Evolutionary conservation across 805 yeast genomes (phyloP).

Genomic region (Saccharomycopsis babjevae): DNA sequence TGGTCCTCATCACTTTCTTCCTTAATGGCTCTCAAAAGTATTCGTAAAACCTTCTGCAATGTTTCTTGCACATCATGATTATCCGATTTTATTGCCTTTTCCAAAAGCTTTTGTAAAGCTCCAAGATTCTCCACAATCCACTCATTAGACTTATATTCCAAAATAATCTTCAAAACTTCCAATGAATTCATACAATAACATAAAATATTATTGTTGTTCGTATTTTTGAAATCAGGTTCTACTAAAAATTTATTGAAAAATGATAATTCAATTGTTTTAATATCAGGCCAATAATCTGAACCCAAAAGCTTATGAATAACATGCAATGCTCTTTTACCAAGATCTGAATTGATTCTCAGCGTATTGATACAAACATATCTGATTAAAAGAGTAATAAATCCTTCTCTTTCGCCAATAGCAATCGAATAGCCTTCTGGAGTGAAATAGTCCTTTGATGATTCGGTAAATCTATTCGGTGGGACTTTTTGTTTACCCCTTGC

Average conservation of each 20-base stretch:
- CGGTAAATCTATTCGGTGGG: conserved; percentile 26
- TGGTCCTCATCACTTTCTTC: conserved; percentile 40
- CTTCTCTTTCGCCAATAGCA: conserved; percentile 76
- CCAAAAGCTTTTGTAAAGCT: conserved; percentile 69
- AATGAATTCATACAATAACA: conserved; percentile 83
- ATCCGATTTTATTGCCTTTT: conserved; percentile 72
- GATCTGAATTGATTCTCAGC: conserved; percentile 73
- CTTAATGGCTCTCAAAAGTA: conserved; percentile 57
- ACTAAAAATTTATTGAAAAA: conserved; percentile 83
- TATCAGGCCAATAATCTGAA: conserved; percentile 77
- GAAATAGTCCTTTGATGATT: conserved; percentile 26
- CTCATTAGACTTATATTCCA: conserved; percentile 64
- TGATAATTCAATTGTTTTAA: conserved; percentile 65
- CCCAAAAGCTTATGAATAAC: conserved; percentile 65
- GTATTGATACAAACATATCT: conserved; percentile 81
- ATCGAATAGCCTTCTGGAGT: conserved; percentile 44
- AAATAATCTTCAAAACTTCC: conserved; percentile 75
- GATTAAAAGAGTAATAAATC: conserved; percentile 80
- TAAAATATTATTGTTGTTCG: conserved; percentile 40
- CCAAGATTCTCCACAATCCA: conserved; percentile 73
- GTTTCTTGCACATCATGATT: conserved; percentile 83
- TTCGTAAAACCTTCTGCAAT: conserved; percentile 61
- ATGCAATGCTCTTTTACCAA: conserved; percentile 77
- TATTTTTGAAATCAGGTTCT: conserved; percentile 49
- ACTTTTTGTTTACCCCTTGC: conserved; percentile 24